phyloP scores from a whole-genome alignment of 331 rosid species.

The Ulmus americana region DNA sequence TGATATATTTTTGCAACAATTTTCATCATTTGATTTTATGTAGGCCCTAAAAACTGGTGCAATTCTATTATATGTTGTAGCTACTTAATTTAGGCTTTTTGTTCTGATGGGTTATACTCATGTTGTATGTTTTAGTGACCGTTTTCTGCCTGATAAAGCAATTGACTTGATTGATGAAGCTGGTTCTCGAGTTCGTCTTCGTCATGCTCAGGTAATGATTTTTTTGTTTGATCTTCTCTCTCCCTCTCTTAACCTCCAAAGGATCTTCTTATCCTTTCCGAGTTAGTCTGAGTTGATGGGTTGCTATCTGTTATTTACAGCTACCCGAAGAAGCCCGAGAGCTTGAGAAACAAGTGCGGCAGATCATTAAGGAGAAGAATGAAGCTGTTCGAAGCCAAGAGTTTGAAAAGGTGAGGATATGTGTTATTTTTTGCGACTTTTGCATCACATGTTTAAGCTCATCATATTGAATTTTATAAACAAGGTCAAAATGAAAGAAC shows the following conservation, averaged over 20 bases:
- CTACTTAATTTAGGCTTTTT: background rate
- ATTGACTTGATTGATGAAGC: slow-evolving; percentile 95
- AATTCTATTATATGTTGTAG: too few relatives aligned
- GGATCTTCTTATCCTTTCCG: background rate
- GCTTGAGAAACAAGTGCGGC: slow-evolving; percentile 82
- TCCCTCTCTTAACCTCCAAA: background rate
- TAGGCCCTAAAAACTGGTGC: too few relatives aligned
- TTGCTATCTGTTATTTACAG: slow-evolving; percentile 32
- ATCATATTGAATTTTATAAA: too few relatives aligned
- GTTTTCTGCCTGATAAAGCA: slow-evolving; percentile 90
- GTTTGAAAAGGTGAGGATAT: slow-evolving; percentile 67
- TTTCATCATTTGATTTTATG: too few relatives aligned
- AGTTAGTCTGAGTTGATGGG: slow-evolving; percentile 18
- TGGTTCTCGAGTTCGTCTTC: slow-evolving; percentile 88
- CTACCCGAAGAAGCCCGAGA: slow-evolving; percentile 88
- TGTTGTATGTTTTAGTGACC: slow-evolving; percentile 52
- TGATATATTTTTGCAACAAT: too few relatives aligned
- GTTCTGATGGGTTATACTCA: slow-evolving; percentile 20
- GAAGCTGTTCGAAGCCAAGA: slow-evolving; percentile 89
- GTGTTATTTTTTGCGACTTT: background rate
- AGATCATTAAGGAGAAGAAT: slow-evolving; percentile 82
- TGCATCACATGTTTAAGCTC: too few relatives aligned
- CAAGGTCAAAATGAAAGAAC: too few relatives aligned
- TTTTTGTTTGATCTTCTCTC: slow-evolving; percentile 10
- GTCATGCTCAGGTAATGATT: slow-evolving; percentile 69